phyloP scores from a whole-genome alignment of 768 basidiomycete species.

The Lactarius hatsudake region DNA sequence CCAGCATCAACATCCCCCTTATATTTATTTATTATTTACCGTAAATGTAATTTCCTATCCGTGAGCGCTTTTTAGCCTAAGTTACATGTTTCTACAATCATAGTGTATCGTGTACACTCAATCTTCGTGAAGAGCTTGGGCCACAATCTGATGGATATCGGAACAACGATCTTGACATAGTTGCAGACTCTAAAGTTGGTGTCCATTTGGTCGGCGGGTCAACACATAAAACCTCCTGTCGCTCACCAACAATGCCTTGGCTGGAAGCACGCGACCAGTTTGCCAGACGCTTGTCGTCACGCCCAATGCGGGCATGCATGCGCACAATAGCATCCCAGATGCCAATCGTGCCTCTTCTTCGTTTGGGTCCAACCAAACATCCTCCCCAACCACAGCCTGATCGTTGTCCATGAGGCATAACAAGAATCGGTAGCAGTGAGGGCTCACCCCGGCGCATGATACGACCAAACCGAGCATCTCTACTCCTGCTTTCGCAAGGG shows the following conservation, averaged over 20 bases:
- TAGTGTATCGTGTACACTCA: constrained; percentile 7
- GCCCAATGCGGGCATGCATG: constrained; percentile 85
- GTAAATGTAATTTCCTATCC: not conserved
- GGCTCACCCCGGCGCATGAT: constrained; percentile 73
- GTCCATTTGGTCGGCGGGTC: not conserved
- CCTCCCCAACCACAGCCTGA: constrained; percentile 55
- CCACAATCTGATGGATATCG: constrained; percentile 74
- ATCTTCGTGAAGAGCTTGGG: constrained; percentile 59
- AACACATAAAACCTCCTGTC: constrained; percentile 7
- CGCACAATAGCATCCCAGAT: constrained; percentile 67
- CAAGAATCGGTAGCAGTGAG: constrained; percentile 6
- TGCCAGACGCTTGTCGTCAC: constrained; percentile 87
- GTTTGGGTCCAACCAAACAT: constrained; percentile 80
- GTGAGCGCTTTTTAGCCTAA: not conserved
- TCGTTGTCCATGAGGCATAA: constrained; percentile 18
- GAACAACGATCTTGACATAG: constrained; percentile 66
- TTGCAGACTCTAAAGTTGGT: constrained; percentile 56
- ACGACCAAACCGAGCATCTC: constrained; percentile 87
- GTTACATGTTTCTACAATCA: not conserved
- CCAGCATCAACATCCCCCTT: not conserved
- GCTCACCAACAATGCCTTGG: constrained; percentile 56
- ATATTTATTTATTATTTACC: not conserved
- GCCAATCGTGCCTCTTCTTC: constrained; percentile 59
- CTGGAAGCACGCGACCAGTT: constrained; percentile 60
- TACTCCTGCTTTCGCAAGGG: constrained; percentile 90